Base-by-base conservation (phyloP, 129 eudicot species). In the Oenanthe sinensis region DNA sequence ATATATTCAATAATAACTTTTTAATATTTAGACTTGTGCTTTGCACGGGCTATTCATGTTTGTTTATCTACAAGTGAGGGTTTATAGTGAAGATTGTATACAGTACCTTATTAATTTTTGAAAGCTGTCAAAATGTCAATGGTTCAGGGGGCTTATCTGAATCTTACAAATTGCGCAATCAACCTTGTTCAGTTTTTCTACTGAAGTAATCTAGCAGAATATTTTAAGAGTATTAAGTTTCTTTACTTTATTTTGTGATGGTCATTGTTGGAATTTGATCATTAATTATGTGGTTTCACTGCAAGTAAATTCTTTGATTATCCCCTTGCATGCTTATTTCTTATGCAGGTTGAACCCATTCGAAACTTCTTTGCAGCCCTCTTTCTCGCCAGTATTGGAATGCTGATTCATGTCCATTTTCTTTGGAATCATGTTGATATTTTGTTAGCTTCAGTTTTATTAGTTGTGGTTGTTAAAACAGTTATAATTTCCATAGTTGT, bases 351-450 rank as follows among this genome's bases (percentile, higher is more conserved):
- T 81, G 99, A 95, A 87, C 99, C 99, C 11, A 95, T 95, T 71
- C 91, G 99, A 19, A 95, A 95, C 85, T 90, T 95, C 88, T 95
- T 95, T 95, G 99, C 99, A n/a, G 99, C 99, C 75, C 88, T 95
- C 47, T 95, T 95, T 81, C 93, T 95, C 75, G 96, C 99, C 78
- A 95, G 97, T 89, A 95, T 95, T 33, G 99, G 99, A 26, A 95
- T 95, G 99, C 90, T 95, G 85, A 95, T 95, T 84, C 97, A 95
- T 84, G 97, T 92, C 85, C 99, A 91, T 86, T 95, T 95, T 85
- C 91, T 95, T 49, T 95, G 99, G 99, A 95, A 90, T 79, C 99
- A 95, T 83, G 90, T 95, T 76, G 99, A 95, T 85, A 95, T 92
- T 15, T 84, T 95, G 85, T 87, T 95, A 43, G 99, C 99, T 54